Evolutionary conservation across 176 grass and related monocot species (phyloP), one percentile per base, ranked within the genome.

Genomic region (Aegilops bicornis): DNA sequence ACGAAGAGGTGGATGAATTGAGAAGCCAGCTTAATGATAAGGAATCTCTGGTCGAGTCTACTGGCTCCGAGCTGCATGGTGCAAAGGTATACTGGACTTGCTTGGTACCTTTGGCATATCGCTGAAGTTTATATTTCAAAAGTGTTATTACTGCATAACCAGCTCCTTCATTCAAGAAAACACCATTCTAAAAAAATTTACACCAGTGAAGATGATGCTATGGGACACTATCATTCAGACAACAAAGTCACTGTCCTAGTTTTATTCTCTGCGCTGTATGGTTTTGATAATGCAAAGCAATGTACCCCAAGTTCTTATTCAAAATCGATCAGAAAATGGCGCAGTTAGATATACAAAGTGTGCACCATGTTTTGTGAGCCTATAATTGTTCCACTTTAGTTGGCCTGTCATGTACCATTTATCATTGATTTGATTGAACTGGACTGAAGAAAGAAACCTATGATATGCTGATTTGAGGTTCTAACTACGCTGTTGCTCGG

Each of bases 21-120:
- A 95, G 85, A 71, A 63, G 73, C 60, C 97, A 89, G 74, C 90
- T 97, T 59, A 88, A 83, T 11, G 90, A 99, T 33, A 99, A 94
- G 81, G 97, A 99, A 82, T 78, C 54, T 1, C 14, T 93, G 81
- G 83, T 97, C 37, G 85, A 93, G 77, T 88, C 87, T 75, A 78
- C 94, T 88, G 93, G 89, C 82, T 92, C 92, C 1, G 89, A 99
- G 66, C 75, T 99, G 61, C 86, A 93, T 35, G 87, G 93, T 73
- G 88, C 94, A 60, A 95, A 99, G 90, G 97, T 99, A 89, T 78
- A 59, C n/a, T 86, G 15, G 50, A 72, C 82, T 37, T 73, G 22
- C 82, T 37, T 73, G 22, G 27, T 75, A 12, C 17, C 22, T 78
- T 79, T 64, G 45, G 22, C 11, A 35, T 23, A 33, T 5, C 6